phyloP scores from a whole-genome alignment of 345 rosid genomes.

The Salix udensis region DNA sequence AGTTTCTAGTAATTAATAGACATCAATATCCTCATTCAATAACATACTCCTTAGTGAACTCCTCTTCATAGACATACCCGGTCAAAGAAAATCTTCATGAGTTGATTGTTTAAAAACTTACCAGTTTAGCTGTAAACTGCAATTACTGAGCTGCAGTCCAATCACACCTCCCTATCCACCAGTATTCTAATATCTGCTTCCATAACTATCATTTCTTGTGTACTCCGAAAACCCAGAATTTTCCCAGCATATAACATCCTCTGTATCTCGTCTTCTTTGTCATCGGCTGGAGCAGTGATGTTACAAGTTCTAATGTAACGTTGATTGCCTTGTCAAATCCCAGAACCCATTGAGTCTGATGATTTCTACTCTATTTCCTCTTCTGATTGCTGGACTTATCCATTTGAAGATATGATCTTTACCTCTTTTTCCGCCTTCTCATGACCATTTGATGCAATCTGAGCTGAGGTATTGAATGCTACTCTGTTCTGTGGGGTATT shows the following conservation, averaged over 20 bases:
- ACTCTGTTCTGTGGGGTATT: too few species aligned
- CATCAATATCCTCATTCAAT: background rate
- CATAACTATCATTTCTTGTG: background rate
- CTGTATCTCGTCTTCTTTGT: too few species aligned
- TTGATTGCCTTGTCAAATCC: too few species aligned
- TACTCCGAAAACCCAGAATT: background rate
- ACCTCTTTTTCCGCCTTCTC: too few species aligned
- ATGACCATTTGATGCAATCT: too few species aligned
- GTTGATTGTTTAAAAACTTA: background rate
- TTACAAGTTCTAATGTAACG: too few species aligned
- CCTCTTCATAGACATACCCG: background rate
- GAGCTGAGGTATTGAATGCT: too few species aligned
- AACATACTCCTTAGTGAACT: background rate
- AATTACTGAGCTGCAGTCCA: background rate
- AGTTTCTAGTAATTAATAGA: background rate
- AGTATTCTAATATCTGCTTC: background rate
- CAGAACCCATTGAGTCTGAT: too few species aligned
- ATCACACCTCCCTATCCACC: background rate
- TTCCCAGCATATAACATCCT: background rate
- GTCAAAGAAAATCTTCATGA: background rate
- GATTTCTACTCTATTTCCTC: too few species aligned
- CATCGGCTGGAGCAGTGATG: too few species aligned
- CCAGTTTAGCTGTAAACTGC: background rate
- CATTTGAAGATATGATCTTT: too few species aligned
- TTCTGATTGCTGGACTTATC: too few species aligned